These are phyloP conservation scores for Boletus sensibilis DNA, from an alignment of 768 basidiomycete genomes.

Conservation along the genomic window DNA sequence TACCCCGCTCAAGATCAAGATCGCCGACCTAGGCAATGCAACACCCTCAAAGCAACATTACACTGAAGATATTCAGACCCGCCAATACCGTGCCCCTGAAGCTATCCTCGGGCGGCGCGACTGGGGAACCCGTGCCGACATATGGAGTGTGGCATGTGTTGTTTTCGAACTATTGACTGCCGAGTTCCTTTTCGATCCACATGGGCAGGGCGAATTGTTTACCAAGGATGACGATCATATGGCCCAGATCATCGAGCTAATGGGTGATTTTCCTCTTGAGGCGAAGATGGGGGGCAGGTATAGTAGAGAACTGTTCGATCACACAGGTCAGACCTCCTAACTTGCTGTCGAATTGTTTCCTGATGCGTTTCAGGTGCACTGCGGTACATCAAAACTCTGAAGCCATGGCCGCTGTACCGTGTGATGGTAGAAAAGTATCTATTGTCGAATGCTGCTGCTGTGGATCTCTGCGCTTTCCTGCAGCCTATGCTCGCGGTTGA, in stretches of 20 bases:
- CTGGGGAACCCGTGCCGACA: constrained; percentile 84
- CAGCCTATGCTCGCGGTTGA: constrained; percentile 75
- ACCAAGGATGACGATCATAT: constrained; percentile 95
- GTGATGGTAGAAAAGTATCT: constrained; percentile 92
- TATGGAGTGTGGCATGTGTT: constrained; percentile 91
- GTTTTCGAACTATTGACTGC: constrained; percentile 89
- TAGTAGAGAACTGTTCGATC: constrained; percentile 82
- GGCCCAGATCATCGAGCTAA: constrained; percentile 90
- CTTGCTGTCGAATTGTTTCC: background rate
- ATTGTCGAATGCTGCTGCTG: constrained; percentile 57
- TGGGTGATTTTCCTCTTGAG: constrained; percentile 73
- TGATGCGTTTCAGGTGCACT: constrained; percentile 48
- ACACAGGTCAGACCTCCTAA: constrained; percentile 46
- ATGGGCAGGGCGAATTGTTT: constrained; percentile 75
- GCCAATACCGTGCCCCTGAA: constrained; percentile 93
- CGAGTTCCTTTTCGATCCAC: constrained; percentile 91
- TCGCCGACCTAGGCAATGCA: constrained; percentile 92
- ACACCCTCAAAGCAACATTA: constrained; percentile 88
- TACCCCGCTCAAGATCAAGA: constrained; percentile 77
- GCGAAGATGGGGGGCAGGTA: constrained; percentile 84
- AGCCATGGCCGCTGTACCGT: constrained; percentile 76
- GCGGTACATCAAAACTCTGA: constrained; percentile 71
- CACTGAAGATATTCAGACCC: constrained; percentile 95
- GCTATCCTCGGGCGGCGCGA: constrained; percentile 85
- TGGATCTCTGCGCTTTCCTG: constrained; percentile 62